phyloP scores from a whole-genome alignment of 73 alveolate genomes.

The Paramecium caudatum region DNA sequence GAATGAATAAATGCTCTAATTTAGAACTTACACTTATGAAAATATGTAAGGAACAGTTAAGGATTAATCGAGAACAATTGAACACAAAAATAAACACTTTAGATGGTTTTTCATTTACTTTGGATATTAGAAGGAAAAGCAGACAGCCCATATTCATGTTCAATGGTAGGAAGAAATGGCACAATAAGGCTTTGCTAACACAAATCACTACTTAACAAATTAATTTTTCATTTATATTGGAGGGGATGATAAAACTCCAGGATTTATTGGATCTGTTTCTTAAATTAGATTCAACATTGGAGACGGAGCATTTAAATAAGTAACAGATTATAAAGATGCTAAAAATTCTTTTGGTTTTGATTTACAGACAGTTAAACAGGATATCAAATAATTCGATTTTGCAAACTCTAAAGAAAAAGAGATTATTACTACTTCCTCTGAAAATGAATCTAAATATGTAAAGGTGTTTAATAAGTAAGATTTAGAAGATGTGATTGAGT shows the following conservation, averaged over 20 bases:
- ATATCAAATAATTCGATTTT: background rate
- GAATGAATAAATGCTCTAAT: background rate
- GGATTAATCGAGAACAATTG: background rate
- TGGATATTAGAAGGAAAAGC: constrained; percentile 7
- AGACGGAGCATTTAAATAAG: constrained; percentile 39
- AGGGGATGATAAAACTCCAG: background rate
- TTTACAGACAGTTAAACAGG: background rate
- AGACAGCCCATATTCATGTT: background rate
- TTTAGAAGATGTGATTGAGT: constrained; percentile 29
- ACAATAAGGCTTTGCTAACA: background rate
- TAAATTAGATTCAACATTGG: constrained; percentile 53
- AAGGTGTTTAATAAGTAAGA: constrained; percentile 17
- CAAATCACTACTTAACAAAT: constrained; percentile 20
- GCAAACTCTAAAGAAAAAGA: background rate
- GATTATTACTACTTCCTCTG: background rate
- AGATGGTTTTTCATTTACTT: constrained; percentile 55
- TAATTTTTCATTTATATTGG: constrained; percentile 43
- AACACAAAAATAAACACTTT: constrained; percentile 50
- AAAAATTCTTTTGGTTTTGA: constrained; percentile 47
- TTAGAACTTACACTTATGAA: constrained; percentile 50
- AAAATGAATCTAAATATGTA: background rate
- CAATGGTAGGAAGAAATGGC: constrained; percentile 26
- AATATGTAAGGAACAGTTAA: constrained; percentile 67
- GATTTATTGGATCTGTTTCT: constrained; percentile 36
- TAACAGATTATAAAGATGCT: constrained; percentile 2